A percentile compares a stretch with the other conserved stretches of the same genome.
These are phyloP conservation scores for Amoebophrya sp. DNA, from an alignment of 169 alveolate genomes.

Conservation along the genomic window DNA sequence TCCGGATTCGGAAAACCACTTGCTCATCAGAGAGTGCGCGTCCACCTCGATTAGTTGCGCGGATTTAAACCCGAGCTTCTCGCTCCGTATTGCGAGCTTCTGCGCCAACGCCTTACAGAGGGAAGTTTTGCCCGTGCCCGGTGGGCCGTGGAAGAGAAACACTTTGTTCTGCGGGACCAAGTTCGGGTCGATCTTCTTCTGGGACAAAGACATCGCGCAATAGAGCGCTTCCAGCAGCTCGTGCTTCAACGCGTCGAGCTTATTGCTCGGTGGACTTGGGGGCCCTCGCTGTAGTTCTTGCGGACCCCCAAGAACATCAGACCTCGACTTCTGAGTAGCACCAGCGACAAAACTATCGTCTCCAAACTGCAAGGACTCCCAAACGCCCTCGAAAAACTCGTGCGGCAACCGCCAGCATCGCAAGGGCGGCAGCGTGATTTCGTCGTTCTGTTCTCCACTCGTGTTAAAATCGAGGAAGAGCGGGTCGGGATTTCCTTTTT, in stretches of 20 bases:
- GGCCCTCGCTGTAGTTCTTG: too few relatives aligned
- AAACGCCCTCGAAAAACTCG: constrained; percentile 57
- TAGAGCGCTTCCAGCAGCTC: constrained; percentile 58
- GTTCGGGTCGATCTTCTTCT: constrained; percentile 54
- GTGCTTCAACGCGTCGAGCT: too few relatives aligned
- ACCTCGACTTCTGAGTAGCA: too few relatives aligned
- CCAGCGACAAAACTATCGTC: too few relatives aligned
- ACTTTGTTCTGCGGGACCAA: constrained; percentile 63
- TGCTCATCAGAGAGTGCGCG: constrained; percentile 62
- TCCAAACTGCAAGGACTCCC: constrained; percentile 66
- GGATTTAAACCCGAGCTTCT: constrained; percentile 35
- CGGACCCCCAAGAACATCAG: too few relatives aligned
- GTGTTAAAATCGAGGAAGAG: too few relatives aligned
- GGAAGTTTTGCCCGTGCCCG: constrained; percentile 65
- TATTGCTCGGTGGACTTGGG: too few relatives aligned
- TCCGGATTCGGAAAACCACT: constrained; percentile 72
- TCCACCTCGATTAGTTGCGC: constrained; percentile 57
- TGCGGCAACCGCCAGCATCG: constrained; percentile 65
- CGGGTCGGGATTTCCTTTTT: too few relatives aligned
- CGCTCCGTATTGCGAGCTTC: constrained; percentile 53
- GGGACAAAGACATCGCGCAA: constrained; percentile 59
- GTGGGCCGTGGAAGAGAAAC: constrained; percentile 64
- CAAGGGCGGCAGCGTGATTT: too few relatives aligned
- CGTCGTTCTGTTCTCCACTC: too few relatives aligned
- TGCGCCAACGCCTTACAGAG: constrained; percentile 57